phyloP scores from a whole-genome alignment of 1,139 yeast genomes.

The Scheffersomyces quercinus region DNA sequence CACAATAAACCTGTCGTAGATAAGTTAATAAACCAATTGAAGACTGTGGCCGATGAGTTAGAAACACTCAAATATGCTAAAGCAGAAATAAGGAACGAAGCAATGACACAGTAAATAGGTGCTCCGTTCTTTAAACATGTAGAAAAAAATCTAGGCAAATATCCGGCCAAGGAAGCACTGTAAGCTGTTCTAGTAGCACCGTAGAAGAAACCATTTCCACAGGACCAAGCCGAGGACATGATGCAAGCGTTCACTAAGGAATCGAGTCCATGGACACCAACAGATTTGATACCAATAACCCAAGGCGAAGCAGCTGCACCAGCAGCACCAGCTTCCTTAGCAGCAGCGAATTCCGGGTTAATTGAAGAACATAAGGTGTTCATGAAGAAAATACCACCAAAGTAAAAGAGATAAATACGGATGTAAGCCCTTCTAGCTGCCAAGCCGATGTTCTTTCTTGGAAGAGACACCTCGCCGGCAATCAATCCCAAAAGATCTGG shows the following conservation, averaged over 20 bases:
- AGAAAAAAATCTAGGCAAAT: constrained; percentile 35
- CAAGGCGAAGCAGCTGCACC: constrained; percentile 43
- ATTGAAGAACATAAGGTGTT: constrained; percentile 35
- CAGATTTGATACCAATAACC: constrained; percentile 39
- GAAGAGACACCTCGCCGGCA: constrained; percentile 34
- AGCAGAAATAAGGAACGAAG: constrained; percentile 22
- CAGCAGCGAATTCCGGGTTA: constrained; percentile 28
- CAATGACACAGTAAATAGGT: constrained; percentile 34
- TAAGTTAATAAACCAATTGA: constrained; percentile 41
- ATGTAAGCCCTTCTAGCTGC: constrained; percentile 38
- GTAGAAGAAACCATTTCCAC: constrained; percentile 39
- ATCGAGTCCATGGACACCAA: constrained; percentile 38
- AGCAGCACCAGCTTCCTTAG: constrained; percentile 20
- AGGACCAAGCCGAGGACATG: constrained; percentile 39
- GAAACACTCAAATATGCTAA: constrained; percentile 32
- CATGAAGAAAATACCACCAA: constrained; percentile 43
- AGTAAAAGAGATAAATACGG: constrained; percentile 34
- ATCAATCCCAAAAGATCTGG: constrained; percentile 39
- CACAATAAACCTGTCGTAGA: constrained; percentile 55
- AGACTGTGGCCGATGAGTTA: constrained; percentile 29
- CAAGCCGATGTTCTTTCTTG: constrained; percentile 32
- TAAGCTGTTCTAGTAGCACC: constrained; percentile 38
- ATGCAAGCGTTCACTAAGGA: constrained; percentile 36
- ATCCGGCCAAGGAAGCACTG: constrained; percentile 39
- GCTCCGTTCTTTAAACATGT: constrained; percentile 35